Conservation (phyloP, 805 yeast genomes). For the Candida oleophila region DNA sequence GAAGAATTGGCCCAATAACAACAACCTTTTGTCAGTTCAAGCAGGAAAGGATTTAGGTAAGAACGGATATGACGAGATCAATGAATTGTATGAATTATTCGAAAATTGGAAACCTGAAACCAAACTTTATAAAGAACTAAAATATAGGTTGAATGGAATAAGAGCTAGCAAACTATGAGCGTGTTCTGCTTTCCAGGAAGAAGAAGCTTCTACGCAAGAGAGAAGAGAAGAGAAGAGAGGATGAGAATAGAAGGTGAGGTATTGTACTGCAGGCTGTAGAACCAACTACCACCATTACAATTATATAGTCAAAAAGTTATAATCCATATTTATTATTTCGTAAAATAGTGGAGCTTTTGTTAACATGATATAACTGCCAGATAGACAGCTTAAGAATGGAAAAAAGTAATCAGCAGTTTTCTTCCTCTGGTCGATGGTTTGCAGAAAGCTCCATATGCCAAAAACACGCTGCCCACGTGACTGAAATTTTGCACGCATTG, state of each 20-base stretch:
- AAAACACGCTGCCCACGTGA: not conserved
- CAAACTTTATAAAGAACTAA: slow-evolving; percentile 78
- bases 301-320: too few relatives aligned
- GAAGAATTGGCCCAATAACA: slow-evolving; percentile 47
- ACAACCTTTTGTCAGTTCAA: slow-evolving; percentile 28
- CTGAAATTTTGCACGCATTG: not conserved
- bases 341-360: too few relatives aligned
- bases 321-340: too few relatives aligned
- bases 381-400: too few relatives aligned
- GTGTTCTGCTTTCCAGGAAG: not conserved
- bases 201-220: not conserved
- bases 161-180: slow-evolving; percentile 38
- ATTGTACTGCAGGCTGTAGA: too few relatives aligned
- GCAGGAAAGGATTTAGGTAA: slow-evolving; percentile 30
- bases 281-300: too few relatives aligned
- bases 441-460: too few relatives aligned
- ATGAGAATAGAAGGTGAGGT: not conserved
- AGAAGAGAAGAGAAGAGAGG: not conserved
- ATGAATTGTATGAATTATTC: slow-evolving; percentile 63
- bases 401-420: too few relatives aligned
- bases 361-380: too few relatives aligned
- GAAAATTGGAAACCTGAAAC: slow-evolving; percentile 87
- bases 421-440: too few relatives aligned
- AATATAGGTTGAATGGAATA: slow-evolving; percentile 66
- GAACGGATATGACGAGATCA: slow-evolving; percentile 53